Base-by-base conservation (phyloP, 116 monocot genomes). In the Cymodocea nodosa region DNA sequence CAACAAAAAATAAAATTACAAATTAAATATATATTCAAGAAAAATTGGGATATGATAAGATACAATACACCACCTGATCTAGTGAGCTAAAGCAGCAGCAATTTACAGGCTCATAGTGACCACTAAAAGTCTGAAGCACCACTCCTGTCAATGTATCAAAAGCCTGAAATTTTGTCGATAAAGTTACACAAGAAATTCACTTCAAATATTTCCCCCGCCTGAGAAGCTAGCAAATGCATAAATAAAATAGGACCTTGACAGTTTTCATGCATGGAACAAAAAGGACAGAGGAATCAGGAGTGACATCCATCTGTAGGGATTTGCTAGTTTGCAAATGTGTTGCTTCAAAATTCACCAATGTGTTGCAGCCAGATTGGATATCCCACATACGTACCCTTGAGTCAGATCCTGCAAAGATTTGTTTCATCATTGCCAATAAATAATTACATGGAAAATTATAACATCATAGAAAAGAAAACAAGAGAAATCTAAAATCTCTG, bases 301-400 rank as follows among this genome's bases (percentile, higher is more conserved):
- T 68, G 48, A 83, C 66, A 56, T 84, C 82, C 11, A 99, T 60
- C 50, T 92, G 87, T 68, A 99, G 59, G 37, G 86, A 25, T 76
- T 89, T 99, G 60, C 69, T 77, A 23, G 80, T 83, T 59, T 89
- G 99, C 35, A 92, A 71, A 36, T 76, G 81, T 74, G 74, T 87
- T 22, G 87, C 75, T 70, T 99, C 93, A 76, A 68, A 92, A 60
- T 89, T 89, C 12, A 92, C 87, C 59, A 87, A 78, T n/a, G 89
- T 92, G 67, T 99, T 92, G 67, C 79, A 77, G 54, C 93, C 93
- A 72, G 99, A 99, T 63, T 89, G 87, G 49, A 99, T 77, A 71
- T 99, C 99, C 99, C 99, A 99, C 68, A 99, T 64, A 50, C 87
- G 77, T 70, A 99, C 68, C 35, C 89, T 84, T 53, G 99, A 92